phyloP scores from a whole-genome alignment of 2,329 filamentous ascomycete species.

The Penicillium aurantiogriseum region DNA sequence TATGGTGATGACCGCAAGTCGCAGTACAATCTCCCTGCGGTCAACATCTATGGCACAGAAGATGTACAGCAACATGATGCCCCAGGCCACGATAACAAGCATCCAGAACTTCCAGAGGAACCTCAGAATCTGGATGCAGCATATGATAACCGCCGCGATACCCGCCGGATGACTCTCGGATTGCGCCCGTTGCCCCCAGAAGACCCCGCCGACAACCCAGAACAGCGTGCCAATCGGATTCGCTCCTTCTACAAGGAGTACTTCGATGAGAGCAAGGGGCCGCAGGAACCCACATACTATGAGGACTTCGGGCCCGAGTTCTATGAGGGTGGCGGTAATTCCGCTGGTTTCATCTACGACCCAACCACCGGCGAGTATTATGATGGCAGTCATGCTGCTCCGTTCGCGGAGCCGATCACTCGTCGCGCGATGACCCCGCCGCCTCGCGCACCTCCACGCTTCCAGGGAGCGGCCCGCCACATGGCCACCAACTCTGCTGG shows the following conservation, averaged over 20 bases:
- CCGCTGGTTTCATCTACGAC: conserved; percentile 56
- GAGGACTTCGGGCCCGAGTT: conserved; percentile 74
- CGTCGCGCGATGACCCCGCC: conserved; percentile 96
- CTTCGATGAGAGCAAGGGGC: conserved; percentile 77
- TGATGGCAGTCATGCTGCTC: conserved; percentile 37
- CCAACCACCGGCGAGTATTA: conserved; percentile 35
- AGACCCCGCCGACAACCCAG: conserved; percentile 84
- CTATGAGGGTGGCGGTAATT: conserved; percentile 54
- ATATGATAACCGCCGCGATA: conserved; percentile 39
- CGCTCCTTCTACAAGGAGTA: conserved; percentile 99
- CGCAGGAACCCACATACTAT: conserved; percentile 57
- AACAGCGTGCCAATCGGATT: conserved; percentile 92
- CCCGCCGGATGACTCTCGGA: conserved; percentile 57
- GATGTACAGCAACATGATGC: conserved; percentile 18
- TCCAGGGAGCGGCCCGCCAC: conserved; percentile 48
- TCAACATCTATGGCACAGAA: conserved; percentile 31
- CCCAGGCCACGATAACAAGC: conserved; percentile 14
- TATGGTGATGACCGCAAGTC: conserved; percentile 57
- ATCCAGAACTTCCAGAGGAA: conserved; percentile 27
- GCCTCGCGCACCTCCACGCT: conserved; percentile 64
- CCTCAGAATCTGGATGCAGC: conserved; percentile 21
- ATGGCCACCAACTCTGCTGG: conserved; percentile 48
- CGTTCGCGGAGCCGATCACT: conserved; percentile 79
- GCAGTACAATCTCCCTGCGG: conserved; percentile 43
- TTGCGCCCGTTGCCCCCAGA: conserved; percentile 84